A percentile compares a stretch with the other conserved stretches of the same genome.
Conservation (phyloP, 2,329 filamentous ascomycete species). For the Mariannaea sp. region DNA sequence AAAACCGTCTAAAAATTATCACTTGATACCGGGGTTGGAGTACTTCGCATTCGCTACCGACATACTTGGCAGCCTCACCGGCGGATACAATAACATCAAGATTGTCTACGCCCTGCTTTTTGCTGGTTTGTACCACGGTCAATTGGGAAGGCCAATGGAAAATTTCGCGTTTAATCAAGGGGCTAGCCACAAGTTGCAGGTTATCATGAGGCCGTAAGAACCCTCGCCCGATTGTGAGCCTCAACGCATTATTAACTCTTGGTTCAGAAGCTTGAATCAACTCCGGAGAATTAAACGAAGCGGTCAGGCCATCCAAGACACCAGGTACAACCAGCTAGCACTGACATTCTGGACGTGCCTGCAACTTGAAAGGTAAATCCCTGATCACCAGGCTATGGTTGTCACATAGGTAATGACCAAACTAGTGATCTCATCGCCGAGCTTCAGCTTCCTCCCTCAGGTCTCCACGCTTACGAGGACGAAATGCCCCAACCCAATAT, state of each 20-base stretch:
- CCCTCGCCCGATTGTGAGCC: not conserved
- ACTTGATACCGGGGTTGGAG: slow-evolving; percentile 84
- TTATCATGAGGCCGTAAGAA: slow-evolving; percentile 76
- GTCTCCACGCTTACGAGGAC: slow-evolving; percentile 64
- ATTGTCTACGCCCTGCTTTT: slow-evolving; percentile 86
- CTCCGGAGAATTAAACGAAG: slow-evolving; percentile 49
- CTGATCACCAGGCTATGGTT: too few species aligned
- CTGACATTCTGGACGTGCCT: slow-evolving; percentile 93
- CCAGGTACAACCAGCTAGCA: slow-evolving; percentile 64
- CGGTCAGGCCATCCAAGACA: slow-evolving; percentile 47
- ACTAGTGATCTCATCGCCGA: slow-evolving; percentile 94
- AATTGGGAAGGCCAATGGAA: slow-evolving; percentile 83
- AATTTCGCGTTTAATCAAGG: slow-evolving; percentile 70
- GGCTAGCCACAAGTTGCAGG: slow-evolving; percentile 64
- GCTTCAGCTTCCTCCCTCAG: slow-evolving; percentile 67
- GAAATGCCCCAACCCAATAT: slow-evolving; percentile 70
- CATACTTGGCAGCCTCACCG: slow-evolving; percentile 83
- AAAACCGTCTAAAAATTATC: slow-evolving; percentile 65
- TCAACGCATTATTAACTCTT: not conserved
- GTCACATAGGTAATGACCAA: too few species aligned
- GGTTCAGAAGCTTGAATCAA: slow-evolving; percentile 54
- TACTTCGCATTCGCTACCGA: slow-evolving; percentile 88
- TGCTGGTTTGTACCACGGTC: slow-evolving; percentile 86
- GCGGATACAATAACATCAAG: slow-evolving; percentile 77
- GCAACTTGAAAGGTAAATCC: slow-evolving; percentile 92